Evolutionary conservation across 768 basidiomycete species (phyloP).

Genomic region (Mycena maculata): DNA sequence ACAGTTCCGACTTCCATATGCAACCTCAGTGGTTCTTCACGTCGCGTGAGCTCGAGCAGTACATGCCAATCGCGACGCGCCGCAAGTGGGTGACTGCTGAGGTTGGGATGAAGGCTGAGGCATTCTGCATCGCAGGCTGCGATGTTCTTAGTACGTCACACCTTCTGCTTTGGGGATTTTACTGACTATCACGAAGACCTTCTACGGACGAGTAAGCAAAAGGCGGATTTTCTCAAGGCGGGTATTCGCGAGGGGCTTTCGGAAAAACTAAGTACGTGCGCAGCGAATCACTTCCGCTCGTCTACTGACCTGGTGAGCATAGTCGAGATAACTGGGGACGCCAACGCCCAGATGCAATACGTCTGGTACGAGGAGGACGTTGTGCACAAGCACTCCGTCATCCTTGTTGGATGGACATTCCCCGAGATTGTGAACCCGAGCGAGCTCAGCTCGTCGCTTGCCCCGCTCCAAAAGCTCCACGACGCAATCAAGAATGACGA

Average conservation of each 20-base stretch:
- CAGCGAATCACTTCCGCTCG: too few relatives aligned
- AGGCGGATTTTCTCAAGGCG: background rate
- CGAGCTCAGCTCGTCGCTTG: slow-evolving; percentile 1
- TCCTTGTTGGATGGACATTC: too few relatives aligned
- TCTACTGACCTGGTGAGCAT: background rate
- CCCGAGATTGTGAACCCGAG: too few relatives aligned
- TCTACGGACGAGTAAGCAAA: background rate
- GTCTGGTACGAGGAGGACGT: too few relatives aligned
- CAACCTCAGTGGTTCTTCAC: slow-evolving; percentile 39
- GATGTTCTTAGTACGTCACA: slow-evolving; percentile 18
- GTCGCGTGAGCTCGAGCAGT: slow-evolving; percentile 15
- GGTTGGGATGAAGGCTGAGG: slow-evolving; percentile 21
- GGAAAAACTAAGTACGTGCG: background rate
- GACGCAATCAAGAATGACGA: background rate
- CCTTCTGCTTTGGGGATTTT: background rate
- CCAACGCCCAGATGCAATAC: too few relatives aligned
- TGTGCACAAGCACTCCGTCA: too few relatives aligned
- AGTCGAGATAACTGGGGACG: slow-evolving; percentile 29
- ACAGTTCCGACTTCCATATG: slow-evolving; percentile 27
- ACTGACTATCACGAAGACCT: background rate
- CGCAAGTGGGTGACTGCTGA: slow-evolving; percentile 16
- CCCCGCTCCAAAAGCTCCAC: background rate
- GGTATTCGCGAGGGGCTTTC: background rate
- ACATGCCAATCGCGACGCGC: slow-evolving; percentile 31
- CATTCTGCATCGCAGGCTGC: slow-evolving; percentile 27